A percentile compares a stretch with the other conserved stretches of the same genome.
phyloP scores from a whole-genome alignment of 2,329 filamentous ascomycete genomes.

The Colletotrichum destructivum region DNA sequence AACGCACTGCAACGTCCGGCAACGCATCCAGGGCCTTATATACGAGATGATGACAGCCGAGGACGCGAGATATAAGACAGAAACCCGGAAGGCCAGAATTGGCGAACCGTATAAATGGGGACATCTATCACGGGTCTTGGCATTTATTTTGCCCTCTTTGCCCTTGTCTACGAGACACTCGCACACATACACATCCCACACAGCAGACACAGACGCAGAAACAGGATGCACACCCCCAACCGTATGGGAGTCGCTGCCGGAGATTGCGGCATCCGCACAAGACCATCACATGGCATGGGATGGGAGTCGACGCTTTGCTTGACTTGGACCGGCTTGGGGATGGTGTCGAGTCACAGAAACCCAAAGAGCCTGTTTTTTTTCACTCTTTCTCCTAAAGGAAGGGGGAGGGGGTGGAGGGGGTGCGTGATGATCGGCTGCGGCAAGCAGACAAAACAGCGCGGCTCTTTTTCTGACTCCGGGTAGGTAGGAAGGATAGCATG shows the following conservation, averaged over 20 bases:
- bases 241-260: constrained; percentile 19
- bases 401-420: background rate
- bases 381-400: background rate
- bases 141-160: constrained; percentile 2
- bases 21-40: constrained; percentile 36
- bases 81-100: constrained; percentile 5
- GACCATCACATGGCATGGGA: constrained; percentile 35
- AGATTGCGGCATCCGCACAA: constrained; percentile 38
- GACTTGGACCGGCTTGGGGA: constrained; percentile 12
- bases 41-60: constrained; percentile 3
- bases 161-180: constrained; percentile 25
- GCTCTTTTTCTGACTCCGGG: constrained; percentile 1
- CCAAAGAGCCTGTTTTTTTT: background rate
- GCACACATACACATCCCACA: background rate
- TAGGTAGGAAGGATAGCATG: too few relatives aligned
- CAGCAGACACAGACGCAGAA: background rate
- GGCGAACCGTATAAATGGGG: constrained; percentile 16
- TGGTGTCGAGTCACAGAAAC: constrained; percentile 26
- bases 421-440: background rate
- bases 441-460: constrained; percentile 12
- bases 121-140: constrained; percentile 33
- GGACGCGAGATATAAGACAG: constrained; percentile 6
- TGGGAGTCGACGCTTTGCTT: constrained; percentile 35
- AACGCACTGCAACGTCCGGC: constrained; percentile 11
- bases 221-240: constrained; percentile 1